Conservation (phyloP, 768 basidiomycete genomes). For the Naganishia vaughanmartiniae region DNA sequence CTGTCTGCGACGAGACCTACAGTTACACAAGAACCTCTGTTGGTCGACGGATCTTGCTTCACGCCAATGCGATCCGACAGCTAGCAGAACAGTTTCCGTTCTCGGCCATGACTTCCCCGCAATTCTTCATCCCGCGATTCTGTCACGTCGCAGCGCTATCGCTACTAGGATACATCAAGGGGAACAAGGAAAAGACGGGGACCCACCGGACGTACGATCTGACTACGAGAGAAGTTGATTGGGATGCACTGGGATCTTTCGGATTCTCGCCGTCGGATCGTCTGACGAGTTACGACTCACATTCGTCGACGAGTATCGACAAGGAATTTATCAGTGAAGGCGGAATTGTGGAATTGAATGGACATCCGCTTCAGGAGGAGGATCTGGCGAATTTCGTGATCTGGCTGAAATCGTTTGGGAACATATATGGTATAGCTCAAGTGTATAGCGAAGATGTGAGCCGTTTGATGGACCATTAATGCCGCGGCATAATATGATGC, state of each 20-base stretch:
- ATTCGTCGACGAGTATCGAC: constrained; percentile 10
- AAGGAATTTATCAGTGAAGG: constrained; percentile 29
- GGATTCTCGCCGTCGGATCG: constrained; percentile 21
- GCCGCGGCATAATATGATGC: neutral
- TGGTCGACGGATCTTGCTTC: constrained; percentile 29
- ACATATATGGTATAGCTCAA: constrained; percentile 25
- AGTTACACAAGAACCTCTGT: constrained; percentile 22
- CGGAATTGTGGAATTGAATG: constrained; percentile 21
- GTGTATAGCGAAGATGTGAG: constrained; percentile 21
- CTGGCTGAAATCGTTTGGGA: constrained; percentile 24
- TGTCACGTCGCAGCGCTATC: constrained; percentile 24
- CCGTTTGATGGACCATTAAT: constrained; percentile 1
- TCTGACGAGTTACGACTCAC: constrained; percentile 10
- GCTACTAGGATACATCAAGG: constrained; percentile 26
- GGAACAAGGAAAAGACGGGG: constrained; percentile 3
- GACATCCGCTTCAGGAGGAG: constrained; percentile 15
- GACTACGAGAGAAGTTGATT: constrained; percentile 16
- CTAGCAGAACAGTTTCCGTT: constrained; percentile 21
- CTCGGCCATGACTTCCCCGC: constrained; percentile 23
- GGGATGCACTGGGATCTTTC: constrained; percentile 14
- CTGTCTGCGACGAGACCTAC: constrained; percentile 20
- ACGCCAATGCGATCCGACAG: constrained; percentile 30
- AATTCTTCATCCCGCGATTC: constrained; percentile 24
- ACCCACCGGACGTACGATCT: constrained; percentile 23
- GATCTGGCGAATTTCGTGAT: constrained; percentile 26